These are phyloP conservation scores for Clarireedia paspali DNA, from an alignment of 2,329 filamentous ascomycete species.

Conservation along the genomic window DNA sequence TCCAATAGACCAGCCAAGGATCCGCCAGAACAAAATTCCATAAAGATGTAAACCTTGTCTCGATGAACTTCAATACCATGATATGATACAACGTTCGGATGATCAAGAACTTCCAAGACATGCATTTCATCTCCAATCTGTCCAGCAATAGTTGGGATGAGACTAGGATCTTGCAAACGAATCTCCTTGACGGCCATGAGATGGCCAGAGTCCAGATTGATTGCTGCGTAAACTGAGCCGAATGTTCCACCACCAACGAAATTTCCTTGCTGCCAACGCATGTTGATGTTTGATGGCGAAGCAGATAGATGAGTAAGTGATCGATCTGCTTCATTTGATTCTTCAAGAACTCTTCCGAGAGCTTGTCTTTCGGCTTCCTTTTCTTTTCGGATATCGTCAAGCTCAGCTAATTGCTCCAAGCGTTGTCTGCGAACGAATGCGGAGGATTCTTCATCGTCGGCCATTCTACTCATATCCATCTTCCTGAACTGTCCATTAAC, in stretches of 20 bases:
- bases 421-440: slow-evolving; percentile 69
- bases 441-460: slow-evolving; percentile 80
- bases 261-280: slow-evolving; percentile 98
- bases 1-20: slow-evolving; percentile 85
- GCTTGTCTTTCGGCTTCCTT: slow-evolving; percentile 80
- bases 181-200: slow-evolving; percentile 99
- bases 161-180: slow-evolving; percentile 87
- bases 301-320: slow-evolving; percentile 91
- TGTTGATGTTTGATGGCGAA: slow-evolving; percentile 86
- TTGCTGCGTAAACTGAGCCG: slow-evolving; percentile 92
- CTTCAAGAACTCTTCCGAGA: slow-evolving; percentile 84
- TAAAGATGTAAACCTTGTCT: slow-evolving; percentile 99
- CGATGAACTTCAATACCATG: slow-evolving; percentile 97
- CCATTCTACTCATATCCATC: slow-evolving; percentile 65
- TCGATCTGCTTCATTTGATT: slow-evolving; percentile 90
- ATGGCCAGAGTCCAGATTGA: slow-evolving; percentile 93
- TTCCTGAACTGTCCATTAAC: slow-evolving; percentile 67
- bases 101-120: slow-evolving; percentile 88
- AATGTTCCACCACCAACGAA: slow-evolving; percentile 97
- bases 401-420: slow-evolving; percentile 60
- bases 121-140: slow-evolving; percentile 98
- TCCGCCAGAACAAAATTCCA: slow-evolving; percentile 97
- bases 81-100: slow-evolving; percentile 96
- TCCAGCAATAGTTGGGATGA: slow-evolving; percentile 87
- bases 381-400: slow-evolving; percentile 72